Evolutionary conservation across 2,329 filamentous ascomycete genomes (phyloP), one percentile per base, ranked within the genome.

Genomic region (Sporothrix brasiliensis): DNA sequence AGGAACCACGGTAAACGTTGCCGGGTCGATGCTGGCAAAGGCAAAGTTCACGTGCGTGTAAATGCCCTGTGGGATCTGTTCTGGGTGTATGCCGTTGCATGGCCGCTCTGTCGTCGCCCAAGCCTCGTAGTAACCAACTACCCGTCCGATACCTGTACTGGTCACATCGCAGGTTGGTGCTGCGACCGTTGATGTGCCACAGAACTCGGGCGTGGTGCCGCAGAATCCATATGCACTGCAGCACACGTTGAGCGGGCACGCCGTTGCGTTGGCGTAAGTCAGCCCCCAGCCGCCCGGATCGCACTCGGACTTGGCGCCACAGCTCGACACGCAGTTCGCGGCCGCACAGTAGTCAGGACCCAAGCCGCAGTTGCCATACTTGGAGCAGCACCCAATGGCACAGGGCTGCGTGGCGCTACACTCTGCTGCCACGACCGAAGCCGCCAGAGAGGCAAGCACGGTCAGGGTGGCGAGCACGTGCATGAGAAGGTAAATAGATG

Each of bases 211-310:
- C 1, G 76, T 77, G 9, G 70, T 77, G 44, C 77, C 78, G 49
- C 79, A 81, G 58, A 78, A 80, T 4, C 80, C 78, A 27, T 70
- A 78, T 14, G 77, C 69, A 24, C 72, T 75, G 58, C 79, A 81
- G 74, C 80, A 81, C 0, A 74, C 74, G 4, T 77, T 77, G 0
- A 78, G 71, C 1, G 74, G 76, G 44, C 78, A 79, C 0, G 74
- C 75, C 47, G 77, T 78, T 2, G 69, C 66, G 4, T 77, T 52
- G 30, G 24, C 61, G 11, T 72, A 60, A 16, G 80, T 44, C 30
- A 54, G 53, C 27, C 67, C 61, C 50, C 63, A 69, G 4, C 30
- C 54, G 30, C 54, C 63, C 49, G 49, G 47, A 16, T 67, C 68
- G 16, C 71, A 72, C 44, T 68, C 61, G 2, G 65, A 61, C n/a